Base-by-base conservation (phyloP, 202 grass and related monocot genomes). In the Setaria viridis region DNA sequence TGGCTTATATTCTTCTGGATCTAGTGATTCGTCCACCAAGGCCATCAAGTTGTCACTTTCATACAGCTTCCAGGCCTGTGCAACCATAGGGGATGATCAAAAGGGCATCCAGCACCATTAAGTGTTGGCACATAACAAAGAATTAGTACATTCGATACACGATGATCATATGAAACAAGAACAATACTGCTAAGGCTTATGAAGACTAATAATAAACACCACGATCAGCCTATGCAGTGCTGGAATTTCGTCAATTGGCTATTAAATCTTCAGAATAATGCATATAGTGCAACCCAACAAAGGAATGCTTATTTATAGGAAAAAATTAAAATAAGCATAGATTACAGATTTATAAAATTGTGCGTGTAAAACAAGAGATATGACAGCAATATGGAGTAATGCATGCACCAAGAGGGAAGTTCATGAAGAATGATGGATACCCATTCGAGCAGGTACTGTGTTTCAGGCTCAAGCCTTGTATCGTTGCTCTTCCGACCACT, bases 401-500 rank as follows among this genome's bases (percentile, higher is more conserved):
- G 32, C 46, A 74, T 51, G 70, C 50, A 83, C 57, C 19, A 82
- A 68, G 79, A 84, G 37, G 9, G 4, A 67, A 62, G 70, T 49
- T 79, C 84, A 19, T 70, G 55, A 83, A 84, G 69, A 80, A 72
- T 50, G 45, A 62, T 68, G 20, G 25, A 90, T 94, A 92, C 92
- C 92, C 77, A 94, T 92, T 97, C 92, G 75, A 91, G 94, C 62
- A 94, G 88, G 82, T 92, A 97, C 17, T 97, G 90, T 69, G 88
- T 92, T 70, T 68, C 76, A 82, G 80, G 92, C 20, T 92, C 86
- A n/a, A 97, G 80, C 76, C 86, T 92, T 37, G 62, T 66, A 83
- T 97, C 92, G 66, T 94, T 97, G 94, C 88, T 86, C 84, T 94
- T 92, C 46, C 90, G 88, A 71, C 92, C 94, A 76, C 94, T 89